phyloP scores from a whole-genome alignment of 1,139 yeast species.

The Yamadazyma triangularis region DNA sequence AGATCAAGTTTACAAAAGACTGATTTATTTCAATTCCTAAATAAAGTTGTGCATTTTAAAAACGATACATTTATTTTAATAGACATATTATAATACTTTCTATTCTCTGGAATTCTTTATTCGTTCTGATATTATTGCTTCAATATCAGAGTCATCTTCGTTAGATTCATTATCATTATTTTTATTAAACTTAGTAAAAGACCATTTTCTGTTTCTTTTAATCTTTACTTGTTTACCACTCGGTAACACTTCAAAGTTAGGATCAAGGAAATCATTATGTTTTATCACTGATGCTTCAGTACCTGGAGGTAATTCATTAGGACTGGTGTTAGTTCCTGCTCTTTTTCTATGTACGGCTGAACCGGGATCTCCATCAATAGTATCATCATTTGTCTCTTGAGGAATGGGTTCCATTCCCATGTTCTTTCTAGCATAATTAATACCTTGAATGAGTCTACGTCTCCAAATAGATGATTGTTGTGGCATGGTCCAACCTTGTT shows the following conservation, averaged over 20 bases:
- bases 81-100: no score
- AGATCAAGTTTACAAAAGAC: no score
- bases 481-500: conserved; percentile 76
- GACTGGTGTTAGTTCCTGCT: conserved; percentile 45
- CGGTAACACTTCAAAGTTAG: conserved; percentile 56
- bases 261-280: conserved; percentile 16
- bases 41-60: no score
- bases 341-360: conserved; percentile 29
- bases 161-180: no score
- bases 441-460: conserved; percentile 4
- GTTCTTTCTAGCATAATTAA: conserved; percentile 5
- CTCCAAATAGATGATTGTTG: conserved; percentile 31
- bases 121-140: conserved; percentile 58
- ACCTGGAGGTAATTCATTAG: conserved; percentile 48
- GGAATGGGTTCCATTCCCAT: conserved; percentile 20
- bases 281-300: conserved; percentile 38
- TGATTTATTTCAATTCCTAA: no score
- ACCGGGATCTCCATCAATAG: conserved; percentile 6
- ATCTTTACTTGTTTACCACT: conserved; percentile 60
- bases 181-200: conserved; percentile 20
- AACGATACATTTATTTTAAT: no score
- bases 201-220: conserved; percentile 18
- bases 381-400: conserved; percentile 19
- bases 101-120: no score
- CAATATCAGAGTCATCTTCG: no score